phyloP scores from a whole-genome alignment of 805 yeast species.

The Starmerella potacharoeniae region DNA sequence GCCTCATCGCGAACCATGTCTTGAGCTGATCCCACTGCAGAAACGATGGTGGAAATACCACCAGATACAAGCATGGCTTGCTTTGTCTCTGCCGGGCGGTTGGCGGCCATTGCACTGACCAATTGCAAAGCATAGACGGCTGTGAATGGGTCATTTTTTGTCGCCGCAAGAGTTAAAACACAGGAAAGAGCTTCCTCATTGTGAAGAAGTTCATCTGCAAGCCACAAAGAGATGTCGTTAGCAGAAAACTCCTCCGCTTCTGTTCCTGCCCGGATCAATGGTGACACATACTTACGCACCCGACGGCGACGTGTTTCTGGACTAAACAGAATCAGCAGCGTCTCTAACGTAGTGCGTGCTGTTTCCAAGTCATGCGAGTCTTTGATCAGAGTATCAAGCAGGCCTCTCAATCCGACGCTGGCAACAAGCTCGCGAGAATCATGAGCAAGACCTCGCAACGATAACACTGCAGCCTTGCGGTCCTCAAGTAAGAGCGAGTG shows the following conservation, averaged over 20 bases:
- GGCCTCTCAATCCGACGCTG: conserved; percentile 69
- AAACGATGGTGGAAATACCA: conserved; percentile 66
- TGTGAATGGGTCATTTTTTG: conserved; percentile 57
- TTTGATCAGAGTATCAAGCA: conserved; percentile 51
- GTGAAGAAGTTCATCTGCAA: conserved; percentile 85
- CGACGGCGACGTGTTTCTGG: conserved; percentile 31
- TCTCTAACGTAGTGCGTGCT: conserved; percentile 72
- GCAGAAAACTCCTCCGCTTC: conserved; percentile 38
- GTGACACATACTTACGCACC: conserved; percentile 24
- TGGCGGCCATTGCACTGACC: conserved; percentile 67
- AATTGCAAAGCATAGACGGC: conserved; percentile 74
- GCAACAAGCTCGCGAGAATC: conserved; percentile 84
- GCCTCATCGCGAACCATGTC: conserved; percentile 85
- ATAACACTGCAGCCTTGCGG: conserved; percentile 81
- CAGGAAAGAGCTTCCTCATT: conserved; percentile 37
- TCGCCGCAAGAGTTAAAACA: conserved; percentile 38
- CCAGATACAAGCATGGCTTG: conserved; percentile 67
- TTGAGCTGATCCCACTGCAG: conserved; percentile 47
- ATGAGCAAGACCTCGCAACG: conserved; percentile 77
- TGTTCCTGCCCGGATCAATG: conserved; percentile 41
- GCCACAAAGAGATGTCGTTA: conserved; percentile 83
- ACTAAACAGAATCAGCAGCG: conserved; percentile 68
- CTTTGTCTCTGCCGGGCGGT: conserved; percentile 63
- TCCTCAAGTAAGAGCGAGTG: conserved; percentile 76
- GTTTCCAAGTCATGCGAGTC: conserved; percentile 64